Evolutionary conservation across 805 yeast species (phyloP).

Genomic region (Wickerhamiella musiphila): DNA sequence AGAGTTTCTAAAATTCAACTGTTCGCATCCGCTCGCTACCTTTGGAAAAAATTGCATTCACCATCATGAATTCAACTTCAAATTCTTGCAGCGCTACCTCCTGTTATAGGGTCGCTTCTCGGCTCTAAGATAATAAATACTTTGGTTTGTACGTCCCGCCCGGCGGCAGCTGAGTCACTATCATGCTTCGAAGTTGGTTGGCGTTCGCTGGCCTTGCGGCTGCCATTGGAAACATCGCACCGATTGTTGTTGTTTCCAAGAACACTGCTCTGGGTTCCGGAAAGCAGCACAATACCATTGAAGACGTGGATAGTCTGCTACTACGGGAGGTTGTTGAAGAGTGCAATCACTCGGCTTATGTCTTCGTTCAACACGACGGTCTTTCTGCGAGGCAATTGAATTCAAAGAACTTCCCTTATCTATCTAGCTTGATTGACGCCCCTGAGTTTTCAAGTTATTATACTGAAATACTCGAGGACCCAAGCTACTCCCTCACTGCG

Average conservation of each 20-base stretch:
- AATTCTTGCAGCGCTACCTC: neutral
- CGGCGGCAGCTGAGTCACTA: too few relatives aligned
- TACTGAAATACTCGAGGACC: too few relatives aligned
- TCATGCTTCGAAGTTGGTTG: neutral
- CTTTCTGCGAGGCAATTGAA: slow-evolving; percentile 27
- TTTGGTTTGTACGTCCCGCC: neutral
- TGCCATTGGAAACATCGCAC: slow-evolving; percentile 11
- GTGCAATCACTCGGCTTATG: slow-evolving; percentile 40
- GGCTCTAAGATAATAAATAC: neutral
- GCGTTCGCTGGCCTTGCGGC: neutral
- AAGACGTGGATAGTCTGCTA: slow-evolving; percentile 4
- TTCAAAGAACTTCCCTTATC: slow-evolving; percentile 16
- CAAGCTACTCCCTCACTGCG: slow-evolving; percentile 4
- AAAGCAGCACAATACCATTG: slow-evolving; percentile 2
- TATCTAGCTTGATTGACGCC: slow-evolving; percentile 7
- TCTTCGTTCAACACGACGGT: slow-evolving; percentile 40
- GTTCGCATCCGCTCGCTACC: neutral
- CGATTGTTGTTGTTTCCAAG: slow-evolving; percentile 9
- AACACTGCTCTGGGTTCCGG: slow-evolving; percentile 1
- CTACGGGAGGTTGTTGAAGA: slow-evolving; percentile 8
- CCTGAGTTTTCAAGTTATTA: too few relatives aligned
- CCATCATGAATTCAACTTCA: neutral
- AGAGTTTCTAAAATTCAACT: too few relatives aligned
- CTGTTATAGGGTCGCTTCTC: neutral
- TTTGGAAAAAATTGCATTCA: neutral